phyloP scores from a whole-genome alignment of 345 rosid genomes.

The Euphorbia lathyris region DNA sequence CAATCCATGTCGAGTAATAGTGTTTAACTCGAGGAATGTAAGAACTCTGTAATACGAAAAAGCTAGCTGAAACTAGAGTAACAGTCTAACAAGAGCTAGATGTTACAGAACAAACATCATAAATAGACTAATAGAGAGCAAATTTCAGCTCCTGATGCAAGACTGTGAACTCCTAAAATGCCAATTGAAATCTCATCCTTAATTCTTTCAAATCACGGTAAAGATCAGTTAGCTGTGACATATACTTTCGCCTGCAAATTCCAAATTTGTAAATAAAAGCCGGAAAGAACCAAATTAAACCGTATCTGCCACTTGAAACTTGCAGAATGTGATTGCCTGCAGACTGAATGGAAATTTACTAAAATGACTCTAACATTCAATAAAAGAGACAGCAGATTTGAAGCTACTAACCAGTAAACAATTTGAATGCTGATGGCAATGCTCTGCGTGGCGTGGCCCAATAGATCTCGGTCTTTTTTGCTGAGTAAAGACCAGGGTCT shows the following conservation, averaged over 20 bases:
- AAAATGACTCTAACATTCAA: background rate
- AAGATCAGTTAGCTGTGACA: background rate
- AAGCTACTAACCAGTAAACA: conserved; percentile 72
- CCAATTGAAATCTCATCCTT: background rate
- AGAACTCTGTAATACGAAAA: background rate
- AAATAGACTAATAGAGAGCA: background rate
- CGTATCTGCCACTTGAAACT: background rate
- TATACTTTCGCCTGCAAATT: background rate
- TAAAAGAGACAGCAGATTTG: background rate
- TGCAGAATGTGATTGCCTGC: no score
- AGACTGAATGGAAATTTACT: background rate
- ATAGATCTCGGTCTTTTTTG: conserved; percentile 65
- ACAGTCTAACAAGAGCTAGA: background rate
- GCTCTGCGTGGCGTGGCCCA: conserved; percentile 76
- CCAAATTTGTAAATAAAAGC: background rate
- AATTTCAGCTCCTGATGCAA: background rate
- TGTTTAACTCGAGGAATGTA: no score
- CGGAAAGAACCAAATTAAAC: background rate
- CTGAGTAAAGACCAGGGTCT: conserved; percentile 86
- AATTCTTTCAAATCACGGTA: background rate
- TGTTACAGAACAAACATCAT: background rate
- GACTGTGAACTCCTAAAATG: background rate
- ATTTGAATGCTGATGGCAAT: conserved; percentile 84
- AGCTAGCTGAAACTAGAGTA: background rate
- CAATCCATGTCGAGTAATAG: background rate